These are phyloP conservation scores for Cystobasidium ongulense DNA, from an alignment of 768 basidiomycete species.

Conservation along the genomic window DNA sequence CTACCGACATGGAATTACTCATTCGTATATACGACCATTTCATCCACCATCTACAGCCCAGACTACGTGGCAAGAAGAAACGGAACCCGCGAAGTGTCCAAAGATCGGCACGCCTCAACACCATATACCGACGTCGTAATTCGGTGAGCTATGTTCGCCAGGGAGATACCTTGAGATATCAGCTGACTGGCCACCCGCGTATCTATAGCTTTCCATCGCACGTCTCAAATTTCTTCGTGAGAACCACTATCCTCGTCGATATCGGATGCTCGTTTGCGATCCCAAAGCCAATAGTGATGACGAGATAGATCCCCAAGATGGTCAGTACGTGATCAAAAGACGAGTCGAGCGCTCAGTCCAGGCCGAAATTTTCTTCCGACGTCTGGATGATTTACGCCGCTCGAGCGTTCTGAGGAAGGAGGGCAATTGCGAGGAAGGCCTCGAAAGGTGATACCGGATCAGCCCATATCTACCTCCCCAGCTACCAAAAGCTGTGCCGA, in stretches of 20 bases:
- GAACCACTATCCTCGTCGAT: background rate
- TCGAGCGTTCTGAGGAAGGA: background rate
- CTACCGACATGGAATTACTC: background rate
- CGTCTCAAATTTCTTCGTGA: background rate
- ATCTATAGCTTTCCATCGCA: background rate
- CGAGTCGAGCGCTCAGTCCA: background rate
- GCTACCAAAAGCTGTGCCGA: conserved; percentile 1
- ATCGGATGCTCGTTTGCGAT: background rate
- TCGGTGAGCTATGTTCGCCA: background rate
- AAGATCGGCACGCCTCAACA: background rate
- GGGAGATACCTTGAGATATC: no score
- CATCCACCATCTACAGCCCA: background rate
- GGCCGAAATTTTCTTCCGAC: background rate
- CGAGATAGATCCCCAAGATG: background rate
- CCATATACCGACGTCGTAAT: background rate
- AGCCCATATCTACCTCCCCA: background rate
- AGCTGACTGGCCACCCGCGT: no score
- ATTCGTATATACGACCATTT: conserved; percentile 4
- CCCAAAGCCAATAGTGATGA: conserved; percentile 4
- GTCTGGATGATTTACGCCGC: background rate
- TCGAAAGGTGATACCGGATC: background rate
- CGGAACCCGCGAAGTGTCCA: background rate
- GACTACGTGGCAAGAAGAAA: background rate
- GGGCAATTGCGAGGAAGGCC: background rate
- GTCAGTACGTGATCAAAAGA: conserved; percentile 1